Evolutionary conservation across 2,329 filamentous ascomycete genomes (phyloP).

Genomic region (Scytalidium sp.): DNA sequence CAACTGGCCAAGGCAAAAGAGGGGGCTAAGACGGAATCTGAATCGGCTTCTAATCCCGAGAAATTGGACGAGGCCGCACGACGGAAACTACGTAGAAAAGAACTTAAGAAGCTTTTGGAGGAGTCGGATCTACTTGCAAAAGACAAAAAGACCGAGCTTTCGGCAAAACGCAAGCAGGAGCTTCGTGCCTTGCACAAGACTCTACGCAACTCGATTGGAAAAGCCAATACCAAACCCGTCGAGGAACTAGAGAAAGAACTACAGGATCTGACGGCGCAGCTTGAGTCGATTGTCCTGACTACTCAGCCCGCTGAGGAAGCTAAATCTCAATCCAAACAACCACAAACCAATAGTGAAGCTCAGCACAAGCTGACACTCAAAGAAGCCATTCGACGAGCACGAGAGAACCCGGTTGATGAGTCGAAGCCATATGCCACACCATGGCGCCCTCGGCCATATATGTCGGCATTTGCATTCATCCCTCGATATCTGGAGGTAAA

Average conservation of each 20-base stretch:
- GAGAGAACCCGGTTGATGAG: slow-evolving; percentile 73
- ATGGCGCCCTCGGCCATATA: slow-evolving; percentile 82
- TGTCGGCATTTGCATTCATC: slow-evolving; percentile 92
- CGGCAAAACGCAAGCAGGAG: slow-evolving; percentile 71
- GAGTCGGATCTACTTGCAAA: slow-evolving; percentile 60
- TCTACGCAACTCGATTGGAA: slow-evolving; percentile 28
- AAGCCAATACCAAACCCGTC: slow-evolving; percentile 29
- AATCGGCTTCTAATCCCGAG: slow-evolving; percentile 11
- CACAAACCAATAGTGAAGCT: slow-evolving; percentile 13
- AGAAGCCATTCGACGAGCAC: slow-evolving; percentile 30
- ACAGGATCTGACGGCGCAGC: slow-evolving; percentile 8
- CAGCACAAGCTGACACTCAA: slow-evolving; percentile 3
- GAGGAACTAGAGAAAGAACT: slow-evolving; percentile 4
- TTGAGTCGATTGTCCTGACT: slow-evolving; percentile 8
- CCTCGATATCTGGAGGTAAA: slow-evolving; percentile 96
- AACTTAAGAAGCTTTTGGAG: slow-evolving; percentile 49
- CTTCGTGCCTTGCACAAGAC: slow-evolving; percentile 69
- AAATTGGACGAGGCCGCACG: slow-evolving; percentile 26
- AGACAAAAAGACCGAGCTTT: slow-evolving; percentile 48
- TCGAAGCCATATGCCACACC: slow-evolving; percentile 86
- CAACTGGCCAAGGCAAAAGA: slow-evolving; percentile 18
- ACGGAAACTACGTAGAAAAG: slow-evolving; percentile 21
- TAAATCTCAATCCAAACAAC: slow-evolving; percentile 22
- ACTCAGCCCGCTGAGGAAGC: slow-evolving; percentile 31
- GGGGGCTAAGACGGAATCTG: slow-evolving; percentile 19